A percentile compares a stretch with the other conserved stretches of the same genome.
Evolutionary conservation across 2,329 filamentous ascomycete genomes (phyloP).

Genomic region (Spiromastix sp.): DNA sequence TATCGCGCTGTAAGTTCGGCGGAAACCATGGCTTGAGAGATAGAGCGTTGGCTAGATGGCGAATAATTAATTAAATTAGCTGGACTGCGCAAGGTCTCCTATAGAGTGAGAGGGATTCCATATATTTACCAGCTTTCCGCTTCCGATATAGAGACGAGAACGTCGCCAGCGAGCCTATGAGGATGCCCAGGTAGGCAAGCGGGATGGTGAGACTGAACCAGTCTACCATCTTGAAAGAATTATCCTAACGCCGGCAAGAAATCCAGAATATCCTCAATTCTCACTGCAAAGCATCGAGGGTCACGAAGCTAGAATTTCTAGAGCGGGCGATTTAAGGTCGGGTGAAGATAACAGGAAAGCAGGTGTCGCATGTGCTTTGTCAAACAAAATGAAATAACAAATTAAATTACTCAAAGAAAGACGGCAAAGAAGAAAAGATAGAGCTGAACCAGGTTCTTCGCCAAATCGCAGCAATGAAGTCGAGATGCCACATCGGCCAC

Average conservation of each 20-base stretch:
- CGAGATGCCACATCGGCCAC: too few relatives aligned
- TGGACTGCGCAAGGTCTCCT: neutral
- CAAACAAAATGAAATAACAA: conserved; percentile 9
- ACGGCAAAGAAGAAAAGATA: conserved; percentile 1
- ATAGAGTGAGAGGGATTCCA: too few relatives aligned
- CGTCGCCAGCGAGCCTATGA: conserved; percentile 77
- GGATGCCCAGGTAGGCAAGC: conserved; percentile 77
- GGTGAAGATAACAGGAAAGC: too few relatives aligned
- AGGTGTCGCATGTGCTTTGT: too few relatives aligned
- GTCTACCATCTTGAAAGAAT: conserved; percentile 43
- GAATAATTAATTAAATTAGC: conserved; percentile 1
- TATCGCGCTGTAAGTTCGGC: conserved; percentile 78
- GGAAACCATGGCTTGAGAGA: conserved; percentile 92
- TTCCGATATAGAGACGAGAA: conserved; percentile 92
- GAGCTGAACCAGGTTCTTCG: too few relatives aligned
- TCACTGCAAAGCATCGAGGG: too few relatives aligned
- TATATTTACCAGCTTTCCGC: conserved; percentile 66
- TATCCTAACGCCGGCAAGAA: neutral
- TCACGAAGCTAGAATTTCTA: neutral
- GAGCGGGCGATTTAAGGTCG: too few relatives aligned
- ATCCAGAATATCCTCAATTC: too few relatives aligned
- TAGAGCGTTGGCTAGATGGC: conserved; percentile 56
- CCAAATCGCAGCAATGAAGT: too few relatives aligned
- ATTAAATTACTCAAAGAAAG: conserved; percentile 7
- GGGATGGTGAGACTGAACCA: conserved; percentile 81